Base-by-base conservation (phyloP, 331 rosid species). In the Spiraea crenata region DNA sequence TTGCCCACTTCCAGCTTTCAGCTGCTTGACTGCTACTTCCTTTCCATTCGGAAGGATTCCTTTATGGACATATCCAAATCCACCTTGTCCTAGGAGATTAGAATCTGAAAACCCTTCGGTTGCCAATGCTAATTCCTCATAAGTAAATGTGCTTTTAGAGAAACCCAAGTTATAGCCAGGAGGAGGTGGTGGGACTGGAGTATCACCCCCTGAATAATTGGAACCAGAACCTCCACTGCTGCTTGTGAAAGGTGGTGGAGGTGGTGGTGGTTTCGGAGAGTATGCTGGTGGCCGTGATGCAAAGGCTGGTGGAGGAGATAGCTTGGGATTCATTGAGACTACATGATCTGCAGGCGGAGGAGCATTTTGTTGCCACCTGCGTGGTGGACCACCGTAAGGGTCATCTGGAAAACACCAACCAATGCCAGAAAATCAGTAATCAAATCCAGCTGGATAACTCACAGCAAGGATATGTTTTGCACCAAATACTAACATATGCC, bases 1-100 rank as follows among this genome's bases (percentile, higher is more conserved):
- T 76, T 93, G 99, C 55, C 97, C 97, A 14, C 99, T 93, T 72
- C 97, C 99, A 3, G 92, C 95, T 81, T 93, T 93, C 47, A 93
- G 82, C 79, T 91, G 99, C 82, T 93, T 93, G 49, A 93, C 84
- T 0, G 99, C 99, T 6, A 93, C 96, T 77, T 93, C 99, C 83
- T 93, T 93, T 11, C 99, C 99, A 47, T 89, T 93, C 0, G 99
- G 99, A 71, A 93, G 96, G 20, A 93, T 67, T 66, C 99, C 99
- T 75, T 87, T 87, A 50, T 93, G 99, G 41, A 93, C 99, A 61
- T 87, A 91, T 47, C 99, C 99, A 72, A 93, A 93, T 74, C 99
- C 99, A 67, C 99, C 99, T 77, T 86, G 92, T 67, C 99, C 99
- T 4, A 93, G 97, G 65, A 93, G 92, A 79, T 91, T 93, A 50